Percentiles rank a stretch among this genome's conserved stretches.
Conservation (phyloP, 2,329 filamentous ascomycete genomes). For the Diplodia sapinea region DNA sequence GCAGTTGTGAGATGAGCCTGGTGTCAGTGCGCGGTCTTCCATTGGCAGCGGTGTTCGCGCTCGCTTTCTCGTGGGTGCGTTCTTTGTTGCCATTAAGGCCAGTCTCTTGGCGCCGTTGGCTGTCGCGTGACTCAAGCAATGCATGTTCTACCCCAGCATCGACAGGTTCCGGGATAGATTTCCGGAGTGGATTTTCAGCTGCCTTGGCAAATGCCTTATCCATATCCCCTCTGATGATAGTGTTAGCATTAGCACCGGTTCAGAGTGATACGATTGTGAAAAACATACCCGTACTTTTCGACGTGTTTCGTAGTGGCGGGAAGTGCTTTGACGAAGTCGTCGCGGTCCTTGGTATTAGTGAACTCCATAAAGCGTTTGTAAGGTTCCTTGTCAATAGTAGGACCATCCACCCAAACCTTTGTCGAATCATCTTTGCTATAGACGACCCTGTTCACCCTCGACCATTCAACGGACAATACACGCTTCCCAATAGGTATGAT, state of each 20-base stretch:
- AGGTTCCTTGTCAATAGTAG: not conserved
- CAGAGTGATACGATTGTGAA: no score
- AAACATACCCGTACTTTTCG: not conserved
- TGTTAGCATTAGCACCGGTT: not conserved
- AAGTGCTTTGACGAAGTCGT: not conserved
- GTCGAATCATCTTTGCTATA: not conserved
- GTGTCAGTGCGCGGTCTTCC: not conserved
- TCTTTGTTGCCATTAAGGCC: slow-evolving; percentile 9
- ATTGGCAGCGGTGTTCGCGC: not conserved
- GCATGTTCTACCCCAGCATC: slow-evolving; percentile 1
- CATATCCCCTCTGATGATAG: not conserved
- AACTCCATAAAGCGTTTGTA: slow-evolving; percentile 16
- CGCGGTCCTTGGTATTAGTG: not conserved
- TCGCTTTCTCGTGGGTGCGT: not conserved
- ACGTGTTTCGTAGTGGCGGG: not conserved
- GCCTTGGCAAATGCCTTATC: slow-evolving; percentile 4
- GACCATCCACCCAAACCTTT: not conserved
- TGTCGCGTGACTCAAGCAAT: slow-evolving; percentile 15
- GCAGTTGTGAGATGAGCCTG: slow-evolving; percentile 7
- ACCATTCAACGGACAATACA: not conserved
- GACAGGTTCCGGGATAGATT: not conserved
- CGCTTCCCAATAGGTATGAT: not conserved
- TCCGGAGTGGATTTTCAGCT: not conserved
- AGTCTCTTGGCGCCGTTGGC: slow-evolving; percentile 17
- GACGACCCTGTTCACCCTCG: not conserved